Base-by-base conservation (phyloP, 1,284 basidiomycete genomes). In the Leccinum fallax region DNA sequence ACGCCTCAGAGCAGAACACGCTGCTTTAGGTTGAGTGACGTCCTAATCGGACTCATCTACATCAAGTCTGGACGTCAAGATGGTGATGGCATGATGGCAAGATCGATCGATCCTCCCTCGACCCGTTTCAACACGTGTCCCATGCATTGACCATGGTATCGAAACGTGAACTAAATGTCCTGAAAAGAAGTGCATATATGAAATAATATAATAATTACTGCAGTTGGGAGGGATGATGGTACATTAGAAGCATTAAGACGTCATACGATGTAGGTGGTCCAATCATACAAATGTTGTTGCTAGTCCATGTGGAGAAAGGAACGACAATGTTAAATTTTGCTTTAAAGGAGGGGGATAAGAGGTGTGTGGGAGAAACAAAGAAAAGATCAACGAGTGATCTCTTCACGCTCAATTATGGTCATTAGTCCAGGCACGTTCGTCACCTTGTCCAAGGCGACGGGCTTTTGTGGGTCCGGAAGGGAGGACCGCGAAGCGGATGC, bases 341-440 rank as follows among this genome's bases (percentile, higher is more conserved):
- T 46, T 48, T 7, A 4, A 61, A 46, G 26, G 61, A 24, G 28
- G 7, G 24, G 3, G 8, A 53, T 38, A 6, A 21, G 26, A 21
- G 9, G 30, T 4, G n/a, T 16, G n/a, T 26, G 26, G 5, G 40
- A 30, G 32, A 24, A n/a, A 36, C 6, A 30, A 21, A 36, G 4
- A 34, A 21, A 34, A 11, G 48, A 21, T 67, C 57, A 74, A 57
- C 28, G 51, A 2, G 38, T 21, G 26, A 71, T 61, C 76, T 76
- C 68, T 76, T 79, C 69, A 55, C 85, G 79, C 54, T 75, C 77
- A 26, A 83, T 54, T 66, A 88, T 81, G 32, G 85, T 87, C 86
- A 88, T 88, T 16, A 87, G 76, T n/a, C 86, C 87, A 3, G 85
- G 83, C 5, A 88, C 77, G 59, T 80, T 77, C 61, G 74, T 78